A percentile compares a stretch with the other conserved stretches of the same genome.
Evolutionary conservation across 2,329 filamentous ascomycete species (phyloP).

Genomic region (Fusarium sp.): DNA sequence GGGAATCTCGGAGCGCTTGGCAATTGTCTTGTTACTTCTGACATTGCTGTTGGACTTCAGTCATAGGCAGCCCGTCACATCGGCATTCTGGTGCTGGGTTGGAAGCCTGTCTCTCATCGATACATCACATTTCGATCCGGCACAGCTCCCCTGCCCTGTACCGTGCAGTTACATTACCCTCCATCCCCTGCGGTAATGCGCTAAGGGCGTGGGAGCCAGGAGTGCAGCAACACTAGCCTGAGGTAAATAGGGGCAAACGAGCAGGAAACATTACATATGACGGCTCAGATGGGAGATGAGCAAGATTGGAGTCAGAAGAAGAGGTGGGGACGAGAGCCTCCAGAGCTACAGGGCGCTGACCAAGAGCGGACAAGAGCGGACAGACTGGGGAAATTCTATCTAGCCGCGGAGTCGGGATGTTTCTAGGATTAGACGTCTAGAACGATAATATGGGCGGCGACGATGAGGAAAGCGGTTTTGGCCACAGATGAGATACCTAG

Average conservation of each 20-base stretch:
- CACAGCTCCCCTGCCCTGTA: slow-evolving; percentile 36
- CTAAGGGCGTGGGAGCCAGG: slow-evolving; percentile 30
- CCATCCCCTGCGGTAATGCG: slow-evolving; percentile 33
- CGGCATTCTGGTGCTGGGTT: slow-evolving; percentile 32
- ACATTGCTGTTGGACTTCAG: slow-evolving; percentile 37
- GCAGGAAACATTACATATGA: slow-evolving; percentile 36
- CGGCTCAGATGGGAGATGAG: slow-evolving; percentile 33
- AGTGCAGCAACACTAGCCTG: slow-evolving; percentile 36
- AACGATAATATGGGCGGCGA: slow-evolving; percentile 22
- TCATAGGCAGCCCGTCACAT: slow-evolving; percentile 29
- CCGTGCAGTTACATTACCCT: slow-evolving; percentile 27
- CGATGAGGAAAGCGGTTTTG: slow-evolving; percentile 9
- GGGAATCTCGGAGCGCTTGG: slow-evolving; percentile 36
- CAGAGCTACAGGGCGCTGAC: slow-evolving; percentile 1
- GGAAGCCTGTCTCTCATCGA: slow-evolving; percentile 36
- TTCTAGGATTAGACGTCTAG: slow-evolving; percentile 11
- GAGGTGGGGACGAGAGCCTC: slow-evolving; percentile 14
- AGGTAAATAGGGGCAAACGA: slow-evolving; percentile 39
- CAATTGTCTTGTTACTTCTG: slow-evolving; percentile 32
- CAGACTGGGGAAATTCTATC: slow-evolving; percentile 5
- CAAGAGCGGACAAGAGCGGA: slow-evolving; percentile 17
- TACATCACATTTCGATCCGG: slow-evolving; percentile 48
- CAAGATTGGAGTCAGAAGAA: slow-evolving; percentile 20
- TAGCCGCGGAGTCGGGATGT: slow-evolving; percentile 13
- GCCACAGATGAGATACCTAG: slow-evolving; percentile 4